Evolutionary conservation across 2,329 filamentous ascomycete species (phyloP), one percentile per base, ranked within the genome.

Genomic region (Fusarium sterilihyphosum): DNA sequence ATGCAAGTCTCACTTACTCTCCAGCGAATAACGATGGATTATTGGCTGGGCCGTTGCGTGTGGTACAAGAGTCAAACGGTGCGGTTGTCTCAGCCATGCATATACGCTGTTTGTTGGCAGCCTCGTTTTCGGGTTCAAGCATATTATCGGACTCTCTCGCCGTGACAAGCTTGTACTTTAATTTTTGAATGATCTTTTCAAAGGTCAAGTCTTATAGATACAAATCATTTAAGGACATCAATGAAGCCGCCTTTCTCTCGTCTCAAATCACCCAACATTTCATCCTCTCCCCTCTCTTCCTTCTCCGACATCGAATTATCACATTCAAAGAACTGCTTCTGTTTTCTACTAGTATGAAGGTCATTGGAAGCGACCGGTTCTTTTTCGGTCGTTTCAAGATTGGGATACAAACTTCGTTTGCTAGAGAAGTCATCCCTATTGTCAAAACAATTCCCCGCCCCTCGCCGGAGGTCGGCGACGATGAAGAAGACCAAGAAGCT

Each of bases 351-450:
- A 35, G 33, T 16, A 43, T 43, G 41, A 43, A 43, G 41, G 9
- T 24, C 0, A 11, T 24, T 17, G 0, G 10, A 5, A 3, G 7
- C 9, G 9, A 41, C 13, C 22, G 0, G 22, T n/a, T n/a, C 1
- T 10, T 8, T 41, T n/a, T 1, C 13, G 14, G 41, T 8, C 0
- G 8, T 17, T 8, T 43, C 14, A 11, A 11, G 22, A 43, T 43
- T 4, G 22, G n/a, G 41, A 9, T 43, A 10, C 14, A 6, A 16
- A 43, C 14, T 0, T 24, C 41, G 16, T 17, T 17, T 4, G 41
- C 9, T 16, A 43, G 14, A n/a, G 3, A 17, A 16, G 14, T 24
- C 10, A n/a, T 17, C 8, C 40, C 40, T 14, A 41, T 22, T 8
- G 38, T 41, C 38, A 41, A 41, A 22, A 22, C 38, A 41, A 22